A percentile compares a stretch with the other conserved stretches of the same genome.
phyloP scores from a whole-genome alignment of 2,329 filamentous ascomycete genomes.

The Sporothrix variecibatus region DNA sequence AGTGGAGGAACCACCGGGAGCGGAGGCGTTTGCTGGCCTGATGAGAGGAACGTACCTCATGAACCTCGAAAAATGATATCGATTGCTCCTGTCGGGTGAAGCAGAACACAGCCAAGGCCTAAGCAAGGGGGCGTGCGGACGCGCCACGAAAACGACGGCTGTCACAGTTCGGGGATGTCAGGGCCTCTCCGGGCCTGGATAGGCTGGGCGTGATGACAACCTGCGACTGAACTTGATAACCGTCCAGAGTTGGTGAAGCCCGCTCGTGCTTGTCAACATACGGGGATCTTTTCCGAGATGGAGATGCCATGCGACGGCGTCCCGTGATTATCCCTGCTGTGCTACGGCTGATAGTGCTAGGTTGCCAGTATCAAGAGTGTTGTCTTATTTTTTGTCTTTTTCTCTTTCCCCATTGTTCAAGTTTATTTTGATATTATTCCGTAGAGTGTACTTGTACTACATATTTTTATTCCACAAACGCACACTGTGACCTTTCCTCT shows the following conservation, averaged over 20 bases:
- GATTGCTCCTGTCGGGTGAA: neutral
- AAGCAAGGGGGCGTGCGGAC: neutral
- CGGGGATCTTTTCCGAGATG: neutral
- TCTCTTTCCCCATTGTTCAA: neutral
- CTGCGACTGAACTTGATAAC: neutral
- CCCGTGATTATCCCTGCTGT: neutral
- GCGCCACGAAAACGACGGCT: slow-evolving; percentile 7
- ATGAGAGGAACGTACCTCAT: neutral
- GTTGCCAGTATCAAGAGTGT: neutral
- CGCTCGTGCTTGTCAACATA: neutral
- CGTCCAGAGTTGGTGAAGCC: neutral
- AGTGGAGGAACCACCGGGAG: neutral
- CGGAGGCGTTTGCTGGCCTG: neutral
- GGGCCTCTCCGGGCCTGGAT: neutral
- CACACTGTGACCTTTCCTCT: neutral
- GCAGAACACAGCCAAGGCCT: neutral
- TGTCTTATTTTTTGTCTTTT: neutral
- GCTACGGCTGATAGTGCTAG: neutral
- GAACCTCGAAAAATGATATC: neutral
- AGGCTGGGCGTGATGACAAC: neutral
- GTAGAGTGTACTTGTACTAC: no score
- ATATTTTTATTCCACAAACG: neutral
- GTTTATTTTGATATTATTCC: neutral
- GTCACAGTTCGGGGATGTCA: neutral
- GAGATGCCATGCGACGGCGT: neutral